Conservation (phyloP, 2,329 filamentous ascomycete species). For the Alternaria hordeiaustralica region DNA sequence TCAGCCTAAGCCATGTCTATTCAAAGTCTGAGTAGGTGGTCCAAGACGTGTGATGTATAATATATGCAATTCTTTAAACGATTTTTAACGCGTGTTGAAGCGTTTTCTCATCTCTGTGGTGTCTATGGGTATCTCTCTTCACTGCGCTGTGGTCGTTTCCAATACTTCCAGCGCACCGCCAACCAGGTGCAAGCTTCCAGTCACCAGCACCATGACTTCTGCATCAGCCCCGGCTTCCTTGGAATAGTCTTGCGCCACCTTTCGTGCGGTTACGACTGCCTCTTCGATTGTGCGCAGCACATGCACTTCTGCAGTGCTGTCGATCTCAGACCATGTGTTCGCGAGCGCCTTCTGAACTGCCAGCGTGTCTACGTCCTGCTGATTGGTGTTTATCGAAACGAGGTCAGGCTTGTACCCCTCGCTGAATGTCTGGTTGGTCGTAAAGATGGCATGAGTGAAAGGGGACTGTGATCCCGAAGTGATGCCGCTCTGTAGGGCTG, state of each 20-base stretch:
- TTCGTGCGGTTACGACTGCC: conserved; percentile 66
- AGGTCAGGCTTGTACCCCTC: conserved; percentile 69
- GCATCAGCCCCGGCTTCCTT: conserved; percentile 34
- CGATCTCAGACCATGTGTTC: conserved; percentile 59
- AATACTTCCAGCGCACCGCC: conserved; percentile 78
- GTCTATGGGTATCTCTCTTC: conserved; percentile 25
- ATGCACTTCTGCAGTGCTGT: conserved; percentile 55
- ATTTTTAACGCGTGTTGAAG: conserved; percentile 27
- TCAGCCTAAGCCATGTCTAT: background rate
- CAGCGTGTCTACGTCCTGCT: conserved; percentile 63
- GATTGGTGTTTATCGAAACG: conserved; percentile 66
- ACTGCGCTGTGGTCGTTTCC: conserved; percentile 51
- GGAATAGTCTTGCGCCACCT: conserved; percentile 41
- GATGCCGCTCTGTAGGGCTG: conserved; percentile 55
- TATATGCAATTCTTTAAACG: background rate
- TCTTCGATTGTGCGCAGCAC: conserved; percentile 73
- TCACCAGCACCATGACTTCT: conserved; percentile 71
- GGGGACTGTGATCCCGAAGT: conserved; percentile 41
- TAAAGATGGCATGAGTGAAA: conserved; percentile 81
- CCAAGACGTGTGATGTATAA: background rate
- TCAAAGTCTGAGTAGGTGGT: background rate
- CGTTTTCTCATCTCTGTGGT: conserved; percentile 4
- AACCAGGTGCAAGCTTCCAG: conserved; percentile 84
- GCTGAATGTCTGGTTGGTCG: conserved; percentile 74
- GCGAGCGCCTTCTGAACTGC: conserved; percentile 73